Evolutionary conservation across 495 filamentous ascomycete genomes (phyloP).

Genomic region (Cryomyces antarcticus): DNA sequence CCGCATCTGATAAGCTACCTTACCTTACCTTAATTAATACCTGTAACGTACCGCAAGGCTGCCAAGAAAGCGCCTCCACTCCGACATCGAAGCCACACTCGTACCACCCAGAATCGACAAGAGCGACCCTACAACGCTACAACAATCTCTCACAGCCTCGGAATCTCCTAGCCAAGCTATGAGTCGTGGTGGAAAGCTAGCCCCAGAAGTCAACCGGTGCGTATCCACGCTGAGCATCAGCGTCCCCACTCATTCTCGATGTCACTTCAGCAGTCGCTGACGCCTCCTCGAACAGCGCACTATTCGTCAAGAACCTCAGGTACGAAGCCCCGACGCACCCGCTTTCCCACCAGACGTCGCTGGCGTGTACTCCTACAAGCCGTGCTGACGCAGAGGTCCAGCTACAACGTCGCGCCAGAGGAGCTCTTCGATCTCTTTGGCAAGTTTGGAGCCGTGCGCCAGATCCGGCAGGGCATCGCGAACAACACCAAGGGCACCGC

Average conservation of each 20-base stretch:
- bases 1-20: too few relatives aligned
- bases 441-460: conserved; percentile 84
- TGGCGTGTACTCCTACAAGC: too few relatives aligned
- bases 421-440: conserved; percentile 90
- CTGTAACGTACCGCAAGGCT: too few relatives aligned
- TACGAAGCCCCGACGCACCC: conserved; percentile 22
- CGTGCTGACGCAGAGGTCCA: conserved; percentile 15
- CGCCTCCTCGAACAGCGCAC: conserved; percentile 38
- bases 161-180: conserved; percentile 29
- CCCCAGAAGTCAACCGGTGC: conserved; percentile 88
- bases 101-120: not conserved
- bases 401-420: conserved; percentile 89
- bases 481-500: conserved; percentile 95
- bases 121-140: not conserved
- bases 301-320: conserved; percentile 97
- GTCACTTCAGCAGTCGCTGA: conserved; percentile 6
- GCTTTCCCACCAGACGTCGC: not conserved
- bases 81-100: too few relatives aligned
- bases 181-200: conserved; percentile 72
- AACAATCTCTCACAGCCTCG: too few relatives aligned
- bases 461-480: conserved; percentile 96
- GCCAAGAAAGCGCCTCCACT: too few relatives aligned
- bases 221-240: conserved; percentile 13
- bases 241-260: not conserved
- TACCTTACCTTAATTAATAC: too few relatives aligned